Evolutionary conservation across 768 basidiomycete genomes (phyloP), one percentile per base, ranked within the genome.

Genomic region (Melanogaster broomeanus): DNA sequence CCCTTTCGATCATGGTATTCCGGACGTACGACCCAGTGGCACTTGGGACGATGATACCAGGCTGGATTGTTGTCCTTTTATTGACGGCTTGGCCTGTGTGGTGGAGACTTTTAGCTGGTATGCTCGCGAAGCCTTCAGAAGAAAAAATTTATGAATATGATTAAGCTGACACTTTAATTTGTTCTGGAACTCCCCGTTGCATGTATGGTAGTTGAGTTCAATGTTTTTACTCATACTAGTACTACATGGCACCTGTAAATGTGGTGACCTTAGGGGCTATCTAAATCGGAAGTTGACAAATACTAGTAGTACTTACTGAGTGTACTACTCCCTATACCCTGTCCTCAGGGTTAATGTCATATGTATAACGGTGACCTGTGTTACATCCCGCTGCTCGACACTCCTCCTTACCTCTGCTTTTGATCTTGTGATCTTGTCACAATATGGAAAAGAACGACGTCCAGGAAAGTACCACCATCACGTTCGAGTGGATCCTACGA

Each of bases 401-500:
- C n/a, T n/a, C n/a, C n/a, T n/a, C n/a, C n/a, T 28, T 30, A 27
- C 6, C 25, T 18, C 27, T 34, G 18, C 24, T 25, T 30, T 40
- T 13, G 21, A 10, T 37, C 39, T 33, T 22, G 9, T 13, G 21
- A 10, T 37, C 39, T 33, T 22, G 9, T 31, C 15, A 28, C 25
- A 11, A 30, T 43, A 68, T 65, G 69, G 76, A 77, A 13, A 50
- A 67, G 30, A 40, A 49, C 3, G 78, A 78, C 28, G 73, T 58
- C 7, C 74, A 75, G 55, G 87, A 89, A 69, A 78, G 74, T 48
- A 77, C 74, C 4, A 71, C 79, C 1, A 75, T 82, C 56, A 78
- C 77, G 10, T 86, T 88, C 53, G 90, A 93, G 70, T 94, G 92
- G 92, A 84, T 82, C 1, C 72, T 93, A 24, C 76, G 77, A 28